phyloP scores from a whole-genome alignment of 1,284 basidiomycete genomes.

The Uromyces viciae-fabae region DNA sequence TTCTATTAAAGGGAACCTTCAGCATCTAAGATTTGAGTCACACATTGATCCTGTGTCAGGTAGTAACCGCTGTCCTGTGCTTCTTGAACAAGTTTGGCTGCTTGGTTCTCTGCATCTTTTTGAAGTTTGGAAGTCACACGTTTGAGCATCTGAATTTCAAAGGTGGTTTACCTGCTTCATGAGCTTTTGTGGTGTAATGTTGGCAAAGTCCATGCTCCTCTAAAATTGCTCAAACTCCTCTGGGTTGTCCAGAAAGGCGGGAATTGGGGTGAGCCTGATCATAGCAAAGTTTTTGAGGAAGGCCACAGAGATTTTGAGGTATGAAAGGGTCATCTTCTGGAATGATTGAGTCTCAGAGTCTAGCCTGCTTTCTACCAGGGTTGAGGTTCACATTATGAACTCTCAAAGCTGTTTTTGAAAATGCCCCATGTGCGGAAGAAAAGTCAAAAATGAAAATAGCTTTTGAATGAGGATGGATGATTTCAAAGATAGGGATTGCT shows the following conservation, averaged over 20 bases:
- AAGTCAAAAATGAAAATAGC: constrained; percentile 12
- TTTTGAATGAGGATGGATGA: not conserved
- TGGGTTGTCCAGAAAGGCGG: not conserved
- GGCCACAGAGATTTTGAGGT: not conserved
- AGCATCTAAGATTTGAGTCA: no score
- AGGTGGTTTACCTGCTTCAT: not conserved
- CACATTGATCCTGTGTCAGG: not conserved
- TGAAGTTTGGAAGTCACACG: not conserved
- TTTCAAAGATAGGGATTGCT: constrained; percentile 18
- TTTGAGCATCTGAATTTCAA: not conserved
- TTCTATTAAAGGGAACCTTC: no score
- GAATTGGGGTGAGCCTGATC: not conserved
- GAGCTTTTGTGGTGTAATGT: not conserved
- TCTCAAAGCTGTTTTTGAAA: not conserved
- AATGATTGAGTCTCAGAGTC: not conserved
- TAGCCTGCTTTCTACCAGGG: constrained; percentile 8
- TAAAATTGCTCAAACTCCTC: not conserved
- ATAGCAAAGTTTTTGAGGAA: not conserved
- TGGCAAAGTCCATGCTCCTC: not conserved
- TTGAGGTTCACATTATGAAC: constrained; percentile 13
- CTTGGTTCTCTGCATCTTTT: not conserved
- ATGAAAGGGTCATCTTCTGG: constrained; percentile 3
- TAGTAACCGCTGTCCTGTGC: not conserved
- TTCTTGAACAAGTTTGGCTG: not conserved
- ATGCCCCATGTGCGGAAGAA: not conserved